These are phyloP conservation scores for Hypoxylon rubiginosum DNA, from an alignment of 2,329 filamentous ascomycete genomes.

Conservation along the genomic window DNA sequence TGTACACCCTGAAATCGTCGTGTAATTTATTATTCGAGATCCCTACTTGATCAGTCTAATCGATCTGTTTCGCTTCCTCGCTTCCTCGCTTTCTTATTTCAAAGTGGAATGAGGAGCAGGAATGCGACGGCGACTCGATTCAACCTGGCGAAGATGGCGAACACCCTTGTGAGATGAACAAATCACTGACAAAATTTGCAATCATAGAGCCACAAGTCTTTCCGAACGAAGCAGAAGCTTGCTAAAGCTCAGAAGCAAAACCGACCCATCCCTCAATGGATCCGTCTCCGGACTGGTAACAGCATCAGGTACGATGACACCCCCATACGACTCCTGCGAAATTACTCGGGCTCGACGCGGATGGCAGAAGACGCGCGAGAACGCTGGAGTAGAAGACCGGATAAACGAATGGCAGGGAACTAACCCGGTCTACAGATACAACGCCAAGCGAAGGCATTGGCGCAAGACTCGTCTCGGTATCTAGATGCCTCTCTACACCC, in stretches of 20 bases:
- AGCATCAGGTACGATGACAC: conserved; percentile 91
- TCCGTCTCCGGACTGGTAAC: conserved; percentile 97
- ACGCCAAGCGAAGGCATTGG: conserved; percentile 99
- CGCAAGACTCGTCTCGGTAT: conserved; percentile 99
- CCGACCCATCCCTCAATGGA: conserved; percentile 99
- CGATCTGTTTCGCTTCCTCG: background rate
- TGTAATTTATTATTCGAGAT: background rate
- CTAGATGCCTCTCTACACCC: conserved; percentile 74
- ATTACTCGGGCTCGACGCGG: conserved; percentile 19
- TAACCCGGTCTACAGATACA: conserved; percentile 79
- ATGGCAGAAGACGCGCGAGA: background rate
- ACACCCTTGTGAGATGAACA: conserved; percentile 1
- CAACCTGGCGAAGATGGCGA: background rate
- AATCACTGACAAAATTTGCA: conserved; percentile 28
- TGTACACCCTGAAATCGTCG: conserved; percentile 37
- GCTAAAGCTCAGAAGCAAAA: conserved; percentile 99
- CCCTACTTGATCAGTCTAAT: background rate
- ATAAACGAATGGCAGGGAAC: conserved; percentile 17
- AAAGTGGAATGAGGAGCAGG: background rate
- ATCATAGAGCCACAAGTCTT: conserved; percentile 96
- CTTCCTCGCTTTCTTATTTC: too few relatives aligned
- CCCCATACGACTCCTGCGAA: conserved; percentile 24
- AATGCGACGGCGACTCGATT: conserved; percentile 9
- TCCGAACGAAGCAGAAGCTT: conserved; percentile 99
- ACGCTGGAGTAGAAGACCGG: background rate